Conservation (phyloP, 176 grass and related monocot genomes). For the Rhipidocladum racemiflorum region DNA sequence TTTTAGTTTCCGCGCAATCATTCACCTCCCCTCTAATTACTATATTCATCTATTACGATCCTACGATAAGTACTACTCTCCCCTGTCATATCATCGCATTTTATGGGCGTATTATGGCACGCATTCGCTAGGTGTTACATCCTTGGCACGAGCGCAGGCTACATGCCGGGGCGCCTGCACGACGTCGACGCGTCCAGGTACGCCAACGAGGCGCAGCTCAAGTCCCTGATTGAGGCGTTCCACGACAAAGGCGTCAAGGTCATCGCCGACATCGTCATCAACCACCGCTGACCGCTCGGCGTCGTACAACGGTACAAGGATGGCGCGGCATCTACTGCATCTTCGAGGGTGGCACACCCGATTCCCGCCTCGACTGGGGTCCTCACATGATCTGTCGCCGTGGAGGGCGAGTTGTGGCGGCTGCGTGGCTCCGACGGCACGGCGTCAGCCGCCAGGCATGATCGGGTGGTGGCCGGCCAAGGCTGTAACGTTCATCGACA, state of each 20-base stretch:
- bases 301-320: constrained; percentile 42
- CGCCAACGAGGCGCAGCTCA: constrained; percentile 68
- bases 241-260: constrained; percentile 57
- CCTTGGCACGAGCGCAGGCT: constrained; percentile 25
- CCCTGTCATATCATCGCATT: too few relatives aligned
- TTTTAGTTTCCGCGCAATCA: too few relatives aligned
- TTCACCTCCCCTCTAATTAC: too few relatives aligned
- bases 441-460: constrained; percentile 63
- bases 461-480: constrained; percentile 65
- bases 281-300: constrained; percentile 85
- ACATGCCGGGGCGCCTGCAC: constrained; percentile 68
- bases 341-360: constrained; percentile 62
- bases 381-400: constrained; percentile 25
- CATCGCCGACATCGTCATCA: constrained; percentile 89
- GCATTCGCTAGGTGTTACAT: background rate
- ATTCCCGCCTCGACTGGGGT: too few relatives aligned
- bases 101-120: too few relatives aligned
- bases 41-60: too few relatives aligned
- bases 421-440: constrained; percentile 48
- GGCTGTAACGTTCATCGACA: constrained; percentile 82
- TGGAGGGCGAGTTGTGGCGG: constrained; percentile 60
- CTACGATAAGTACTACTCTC: too few relatives aligned
- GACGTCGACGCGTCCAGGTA: constrained; percentile 67
- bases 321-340: constrained; percentile 60
- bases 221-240: constrained; percentile 55